These are phyloP conservation scores for Macrolepiota fuliginosa DNA, from an alignment of 768 basidiomycete genomes.

Conservation along the genomic window DNA sequence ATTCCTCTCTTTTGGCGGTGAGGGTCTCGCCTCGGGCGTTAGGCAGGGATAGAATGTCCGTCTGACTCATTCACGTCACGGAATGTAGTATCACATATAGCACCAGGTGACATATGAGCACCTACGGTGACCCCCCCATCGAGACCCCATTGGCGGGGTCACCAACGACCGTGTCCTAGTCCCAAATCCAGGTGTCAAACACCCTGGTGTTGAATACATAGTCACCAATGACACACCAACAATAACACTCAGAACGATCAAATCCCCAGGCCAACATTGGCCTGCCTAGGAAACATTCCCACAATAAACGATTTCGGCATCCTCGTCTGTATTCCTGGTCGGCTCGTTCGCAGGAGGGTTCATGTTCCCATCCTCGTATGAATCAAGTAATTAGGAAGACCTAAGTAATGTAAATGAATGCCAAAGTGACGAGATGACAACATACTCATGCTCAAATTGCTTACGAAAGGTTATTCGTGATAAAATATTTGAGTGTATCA, in stretches of 20 bases:
- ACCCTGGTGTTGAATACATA: neutral
- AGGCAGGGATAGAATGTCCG: neutral
- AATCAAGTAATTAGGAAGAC: neutral
- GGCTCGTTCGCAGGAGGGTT: neutral
- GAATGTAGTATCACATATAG: neutral
- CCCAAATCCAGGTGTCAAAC: no score
- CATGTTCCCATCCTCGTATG: neutral
- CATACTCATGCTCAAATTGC: neutral
- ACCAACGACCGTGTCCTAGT: neutral
- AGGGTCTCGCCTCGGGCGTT: neutral
- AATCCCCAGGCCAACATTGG: neutral
- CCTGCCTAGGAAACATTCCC: neutral
- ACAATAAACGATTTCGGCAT: neutral
- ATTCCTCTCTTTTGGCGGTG: neutral
- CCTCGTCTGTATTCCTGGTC: neutral
- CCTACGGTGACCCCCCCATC: neutral
- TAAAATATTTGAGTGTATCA: neutral
- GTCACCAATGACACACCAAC: constrained; percentile 2
- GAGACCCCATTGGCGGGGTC: neutral
- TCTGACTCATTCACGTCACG: neutral
- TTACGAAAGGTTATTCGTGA: neutral
- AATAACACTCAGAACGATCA: constrained; percentile 4
- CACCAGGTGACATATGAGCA: neutral
- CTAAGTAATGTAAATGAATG: neutral
- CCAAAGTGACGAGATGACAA: neutral